Conservation (phyloP, 345 rosid species). For the Raphanus sativus region DNA sequence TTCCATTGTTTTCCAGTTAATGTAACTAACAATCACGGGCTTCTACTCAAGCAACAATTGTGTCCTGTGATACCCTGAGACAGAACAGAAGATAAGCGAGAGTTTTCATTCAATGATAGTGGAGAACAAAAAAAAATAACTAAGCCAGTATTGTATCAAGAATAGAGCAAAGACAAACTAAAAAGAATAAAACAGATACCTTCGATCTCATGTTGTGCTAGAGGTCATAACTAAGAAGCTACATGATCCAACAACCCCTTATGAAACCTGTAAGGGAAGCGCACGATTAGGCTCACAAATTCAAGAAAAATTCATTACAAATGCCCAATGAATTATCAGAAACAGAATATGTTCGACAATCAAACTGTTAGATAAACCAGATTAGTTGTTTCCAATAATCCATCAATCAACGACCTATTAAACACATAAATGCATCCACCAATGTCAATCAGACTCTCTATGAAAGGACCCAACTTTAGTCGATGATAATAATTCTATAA, state of each 20-base stretch:
- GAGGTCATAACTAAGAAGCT: conserved; percentile 36
- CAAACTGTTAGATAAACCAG: neutral
- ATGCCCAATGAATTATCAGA: neutral
- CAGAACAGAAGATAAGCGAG: too few relatives aligned
- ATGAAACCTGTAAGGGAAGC: conserved; percentile 8
- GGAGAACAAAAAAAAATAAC: neutral
- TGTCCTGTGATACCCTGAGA: too few relatives aligned
- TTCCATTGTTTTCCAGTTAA: too few relatives aligned
- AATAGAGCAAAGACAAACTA: neutral
- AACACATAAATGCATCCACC: too few relatives aligned
- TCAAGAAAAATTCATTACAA: neutral
- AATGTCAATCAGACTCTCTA: too few relatives aligned
- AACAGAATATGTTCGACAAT: neutral
- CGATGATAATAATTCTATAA: neutral
- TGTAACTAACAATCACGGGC: too few relatives aligned
- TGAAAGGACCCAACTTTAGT: conserved; percentile 1
- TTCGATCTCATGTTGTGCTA: conserved; percentile 38
- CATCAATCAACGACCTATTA: conserved; percentile 2
- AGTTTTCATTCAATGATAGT: too few relatives aligned
- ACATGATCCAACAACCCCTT: conserved; percentile 14
- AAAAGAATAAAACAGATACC: conserved; percentile 19
- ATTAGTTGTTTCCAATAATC: neutral
- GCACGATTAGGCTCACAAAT: neutral
- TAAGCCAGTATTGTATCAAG: too few relatives aligned
- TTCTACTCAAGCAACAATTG: too few relatives aligned